Evolutionary conservation across 768 basidiomycete species (phyloP), one percentile per base, ranked within the genome.

Genomic region (Hemileccinum impolitum): DNA sequence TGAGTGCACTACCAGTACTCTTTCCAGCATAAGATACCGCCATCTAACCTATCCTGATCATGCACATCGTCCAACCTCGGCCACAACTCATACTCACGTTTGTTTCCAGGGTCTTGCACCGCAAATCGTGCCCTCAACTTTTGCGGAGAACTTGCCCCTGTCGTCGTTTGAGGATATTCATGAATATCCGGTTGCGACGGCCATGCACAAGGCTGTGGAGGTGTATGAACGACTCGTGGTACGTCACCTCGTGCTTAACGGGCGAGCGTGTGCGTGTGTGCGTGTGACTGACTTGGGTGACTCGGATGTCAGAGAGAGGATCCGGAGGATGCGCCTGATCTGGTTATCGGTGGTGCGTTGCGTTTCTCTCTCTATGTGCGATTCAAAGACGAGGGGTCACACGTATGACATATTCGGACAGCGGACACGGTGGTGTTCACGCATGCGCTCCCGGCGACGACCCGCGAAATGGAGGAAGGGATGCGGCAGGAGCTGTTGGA

Each of bases 361-460:
- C 21, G 18, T 19, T 30, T 46, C 31, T 40, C 25, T 35, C 11
- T 21, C 30, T 2, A 28, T 18, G 15, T 17, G 18, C 39, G 9
- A 48, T 12, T 30, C 28, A 30, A 30, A 30, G 28, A 30, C 28
- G 11, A 30, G 3, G 28, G 11, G 28, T 30, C 28, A 30, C 23
- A 23, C 6, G 23, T 23, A 23, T 23, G 19, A 7, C 30, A 25
- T 15, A 26, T 9, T 4, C 37, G 3, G 1, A 37, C 64, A 93
- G 96, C 95, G 54, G 96, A 99, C 65, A 98, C 96, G 0, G 84
- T 99, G 13, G 93, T 98, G n/a, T 72, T 99, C 36, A 87, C 85
- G 4, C 88, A 87, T 57, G 76, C 79, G 1, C 74, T 80, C 43
- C 82, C 86, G 1, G 69, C 79, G 37, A 78, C 80, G 2, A 78